Base-by-base conservation (phyloP, 495 filamentous ascomycete species). In the Acidomyces sp. region DNA sequence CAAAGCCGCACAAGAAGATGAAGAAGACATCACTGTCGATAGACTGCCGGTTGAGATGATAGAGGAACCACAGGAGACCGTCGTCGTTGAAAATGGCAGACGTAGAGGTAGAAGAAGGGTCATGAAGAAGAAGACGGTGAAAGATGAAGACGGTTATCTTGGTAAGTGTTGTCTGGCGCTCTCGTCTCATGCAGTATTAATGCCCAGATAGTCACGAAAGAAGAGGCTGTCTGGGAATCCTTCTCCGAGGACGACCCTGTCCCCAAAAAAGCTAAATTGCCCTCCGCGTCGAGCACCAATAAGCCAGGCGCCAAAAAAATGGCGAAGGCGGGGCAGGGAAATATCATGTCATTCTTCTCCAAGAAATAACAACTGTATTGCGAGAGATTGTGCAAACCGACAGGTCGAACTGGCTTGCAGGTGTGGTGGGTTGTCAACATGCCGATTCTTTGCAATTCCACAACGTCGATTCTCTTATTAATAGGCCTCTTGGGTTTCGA, bases 71-170 rank as follows among this genome's bases (percentile, higher is more conserved):
- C 51, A 47, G 12, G 52, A 48, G 39, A 37, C 43, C 37, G 58
- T 65, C 1, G 64, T 59, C 4, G 65, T 71, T 0, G 59, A 66
- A 27, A 72, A 71, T 11, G 84, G 85, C 7, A 72, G 85, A 39
- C 69, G 83, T 22, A 71, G 88, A 43, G 87, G 85, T 36, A 77
- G 75, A 59, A 74, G 90, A 42, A 77, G 78, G 53, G 70, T 96
- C 7, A 85, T 80, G 70, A 86, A 82, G 62, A 96, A 90, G 69
- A 81, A 80, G 66, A 86, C 78, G 29, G 66, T 80, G 35, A 83
- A 86, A 66, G 92, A 97, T 55, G 84, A 87, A 29, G 83, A 96
- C 45, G 88, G 90, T 27, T 97, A 93, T 57, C 65, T 97, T 11
- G 84, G 85, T 88, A 68, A 48, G 76, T 66, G 6, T 24, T 11